phyloP scores from a whole-genome alignment of 306 rosid species.

The Malus sieversii region DNA sequence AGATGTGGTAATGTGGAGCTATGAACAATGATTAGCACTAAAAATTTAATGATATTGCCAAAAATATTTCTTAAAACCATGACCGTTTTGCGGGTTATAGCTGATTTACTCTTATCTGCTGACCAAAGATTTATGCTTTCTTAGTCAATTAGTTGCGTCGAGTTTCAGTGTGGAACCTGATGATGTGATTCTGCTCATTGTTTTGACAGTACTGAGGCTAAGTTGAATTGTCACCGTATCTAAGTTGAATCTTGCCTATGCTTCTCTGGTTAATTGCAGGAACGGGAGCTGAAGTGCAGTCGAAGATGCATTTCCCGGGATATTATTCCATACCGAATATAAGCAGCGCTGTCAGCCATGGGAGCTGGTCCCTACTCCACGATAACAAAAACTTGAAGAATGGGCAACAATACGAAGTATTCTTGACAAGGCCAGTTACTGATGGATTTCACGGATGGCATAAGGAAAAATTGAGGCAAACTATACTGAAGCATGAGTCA shows the following conservation, averaged over 20 bases:
- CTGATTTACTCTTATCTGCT: no score
- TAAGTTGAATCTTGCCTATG: neutral
- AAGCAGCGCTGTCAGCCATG: constrained; percentile 3
- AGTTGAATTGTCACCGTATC: neutral
- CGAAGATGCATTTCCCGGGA: constrained; percentile 26
- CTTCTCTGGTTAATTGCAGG: constrained; percentile 16
- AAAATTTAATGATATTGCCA: no score
- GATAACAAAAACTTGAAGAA: constrained; percentile 13
- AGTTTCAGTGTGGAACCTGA: neutral
- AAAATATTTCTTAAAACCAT: no score
- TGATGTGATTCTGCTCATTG: neutral
- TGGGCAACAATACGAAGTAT: constrained; percentile 16
- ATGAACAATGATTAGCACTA: no score
- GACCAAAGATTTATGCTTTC: no score
- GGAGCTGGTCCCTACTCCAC: constrained; percentile 16
- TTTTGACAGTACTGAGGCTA: neutral
- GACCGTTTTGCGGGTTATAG: no score
- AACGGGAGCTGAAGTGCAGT: constrained; percentile 36
- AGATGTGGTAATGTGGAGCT: no score
- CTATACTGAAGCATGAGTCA: constrained; percentile 30
- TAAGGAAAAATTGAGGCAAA: constrained; percentile 27
- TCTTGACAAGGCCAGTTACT: neutral
- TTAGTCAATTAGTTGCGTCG: neutral
- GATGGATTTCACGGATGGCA: constrained; percentile 5
- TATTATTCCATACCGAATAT: constrained; percentile 16